Evolutionary conservation across 805 yeast genomes (phyloP).

Genomic region (Saturnispora zaruensis): DNA sequence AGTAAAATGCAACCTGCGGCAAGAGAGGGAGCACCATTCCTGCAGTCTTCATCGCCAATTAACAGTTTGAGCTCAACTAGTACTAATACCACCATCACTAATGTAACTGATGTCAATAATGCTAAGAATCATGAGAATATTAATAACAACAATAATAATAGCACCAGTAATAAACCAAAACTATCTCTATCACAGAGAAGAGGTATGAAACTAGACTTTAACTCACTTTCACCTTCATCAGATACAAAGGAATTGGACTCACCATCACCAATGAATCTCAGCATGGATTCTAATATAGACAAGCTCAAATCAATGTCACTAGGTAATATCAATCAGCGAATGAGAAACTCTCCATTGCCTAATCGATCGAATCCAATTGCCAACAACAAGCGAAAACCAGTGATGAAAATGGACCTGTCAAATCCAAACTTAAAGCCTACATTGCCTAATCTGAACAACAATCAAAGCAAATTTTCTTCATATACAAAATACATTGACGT

Average conservation of each 20-base stretch:
- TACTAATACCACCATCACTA: background rate
- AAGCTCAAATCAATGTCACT: constrained; percentile 1
- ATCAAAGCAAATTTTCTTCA: constrained; percentile 55
- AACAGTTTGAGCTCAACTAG: background rate
- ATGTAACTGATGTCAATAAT: background rate
- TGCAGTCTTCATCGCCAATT: background rate
- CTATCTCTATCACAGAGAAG: constrained; percentile 45
- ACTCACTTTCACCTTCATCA: constrained; percentile 8
- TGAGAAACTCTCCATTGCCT: constrained; percentile 21
- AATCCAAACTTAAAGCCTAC: background rate
- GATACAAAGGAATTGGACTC: background rate
- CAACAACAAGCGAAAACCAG: constrained; percentile 9
- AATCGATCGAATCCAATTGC: constrained; percentile 15
- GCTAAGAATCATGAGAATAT: background rate
- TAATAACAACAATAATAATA: background rate
- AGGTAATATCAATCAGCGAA: constrained; percentile 10
- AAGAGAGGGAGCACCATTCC: background rate
- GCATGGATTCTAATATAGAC: background rate
- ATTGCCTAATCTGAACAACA: background rate
- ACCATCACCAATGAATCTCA: background rate
- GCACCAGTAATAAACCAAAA: constrained; percentile 22
- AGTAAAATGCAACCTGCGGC: background rate
- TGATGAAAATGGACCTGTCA: constrained; percentile 11
- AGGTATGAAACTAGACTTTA: constrained; percentile 43
- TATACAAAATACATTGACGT: constrained; percentile 86